These are phyloP conservation scores for Thraustotheca clavata DNA, from an alignment of 352 stramenopile species.

Conservation along the genomic window DNA sequence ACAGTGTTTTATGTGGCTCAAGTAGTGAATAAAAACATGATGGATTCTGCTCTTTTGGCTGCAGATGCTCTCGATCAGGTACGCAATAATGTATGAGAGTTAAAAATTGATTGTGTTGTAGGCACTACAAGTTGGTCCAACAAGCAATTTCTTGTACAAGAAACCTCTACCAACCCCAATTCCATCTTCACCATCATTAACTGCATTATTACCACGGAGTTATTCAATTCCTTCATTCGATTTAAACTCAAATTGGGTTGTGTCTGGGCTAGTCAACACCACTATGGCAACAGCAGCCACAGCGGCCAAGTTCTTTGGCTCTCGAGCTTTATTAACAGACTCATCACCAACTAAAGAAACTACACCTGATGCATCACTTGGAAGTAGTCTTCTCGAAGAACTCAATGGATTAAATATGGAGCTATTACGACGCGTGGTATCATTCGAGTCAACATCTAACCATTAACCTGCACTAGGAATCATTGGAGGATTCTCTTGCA, in stretches of 20 bases:
- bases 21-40: constrained; percentile 51
- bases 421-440: constrained; percentile 65
- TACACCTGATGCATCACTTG: background rate
- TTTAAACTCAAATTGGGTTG: constrained; percentile 33
- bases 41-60: constrained; percentile 57
- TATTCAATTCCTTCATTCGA: constrained; percentile 4
- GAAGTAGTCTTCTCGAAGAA: constrained; percentile 68
- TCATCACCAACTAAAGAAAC: background rate
- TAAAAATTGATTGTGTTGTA: background rate
- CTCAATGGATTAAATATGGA: constrained; percentile 81
- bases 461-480: constrained; percentile 36
- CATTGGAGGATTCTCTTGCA: constrained; percentile 55
- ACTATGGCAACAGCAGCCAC: constrained; percentile 8
- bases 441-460: background rate
- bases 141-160: constrained; percentile 17
- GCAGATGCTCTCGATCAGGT: constrained; percentile 65
- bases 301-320: constrained; percentile 62
- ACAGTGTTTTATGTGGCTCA: constrained; percentile 71
- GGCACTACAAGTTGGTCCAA: constrained; percentile 7
- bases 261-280: constrained; percentile 45
- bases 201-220: background rate
- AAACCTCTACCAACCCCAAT: background rate
- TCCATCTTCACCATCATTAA: background rate
- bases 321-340: constrained; percentile 19
- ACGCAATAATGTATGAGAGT: background rate